These are phyloP conservation scores for Scheffersomyces segobiensis DNA, from an alignment of 1,139 yeast genomes.

Conservation along the genomic window DNA sequence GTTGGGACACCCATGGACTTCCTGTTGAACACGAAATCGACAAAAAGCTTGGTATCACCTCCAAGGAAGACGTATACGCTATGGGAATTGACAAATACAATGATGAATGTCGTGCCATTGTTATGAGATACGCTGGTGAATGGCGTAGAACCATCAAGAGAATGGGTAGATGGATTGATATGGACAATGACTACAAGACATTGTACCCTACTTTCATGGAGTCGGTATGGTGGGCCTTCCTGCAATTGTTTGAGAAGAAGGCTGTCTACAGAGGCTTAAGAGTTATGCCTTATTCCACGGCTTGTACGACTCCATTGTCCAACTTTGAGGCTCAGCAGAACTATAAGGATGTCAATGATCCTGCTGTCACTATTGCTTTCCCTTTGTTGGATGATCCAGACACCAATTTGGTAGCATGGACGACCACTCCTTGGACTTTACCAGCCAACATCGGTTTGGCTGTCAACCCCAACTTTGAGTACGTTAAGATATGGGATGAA, in stretches of 20 bases:
- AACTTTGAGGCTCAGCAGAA: constrained; percentile 98
- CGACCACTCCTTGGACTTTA: constrained; percentile 99
- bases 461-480: constrained; percentile 88
- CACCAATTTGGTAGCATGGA: constrained; percentile 92
- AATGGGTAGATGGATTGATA: constrained; percentile 98
- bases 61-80: constrained; percentile 90
- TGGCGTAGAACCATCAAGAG: constrained; percentile 94
- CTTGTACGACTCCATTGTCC: constrained; percentile 92
- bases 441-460: constrained; percentile 93
- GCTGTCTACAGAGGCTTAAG: constrained; percentile 92
- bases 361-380: constrained; percentile 92
- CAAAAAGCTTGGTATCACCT: constrained; percentile 91
- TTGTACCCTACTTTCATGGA: constrained; percentile 96
- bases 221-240: constrained; percentile 99
- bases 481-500: constrained; percentile 89
- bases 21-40: constrained; percentile 99
- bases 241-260: constrained; percentile 78
- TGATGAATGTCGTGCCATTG: constrained; percentile 92
- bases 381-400: constrained; percentile 77
- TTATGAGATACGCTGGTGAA: constrained; percentile 93
- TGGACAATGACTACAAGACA: constrained; percentile 97
- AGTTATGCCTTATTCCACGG: constrained; percentile 99
- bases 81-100: constrained; percentile 95
- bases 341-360: constrained; percentile 95
- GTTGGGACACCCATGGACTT: constrained; percentile 99